Base-by-base conservation (phyloP, 768 basidiomycete genomes). In the Mycena venus region DNA sequence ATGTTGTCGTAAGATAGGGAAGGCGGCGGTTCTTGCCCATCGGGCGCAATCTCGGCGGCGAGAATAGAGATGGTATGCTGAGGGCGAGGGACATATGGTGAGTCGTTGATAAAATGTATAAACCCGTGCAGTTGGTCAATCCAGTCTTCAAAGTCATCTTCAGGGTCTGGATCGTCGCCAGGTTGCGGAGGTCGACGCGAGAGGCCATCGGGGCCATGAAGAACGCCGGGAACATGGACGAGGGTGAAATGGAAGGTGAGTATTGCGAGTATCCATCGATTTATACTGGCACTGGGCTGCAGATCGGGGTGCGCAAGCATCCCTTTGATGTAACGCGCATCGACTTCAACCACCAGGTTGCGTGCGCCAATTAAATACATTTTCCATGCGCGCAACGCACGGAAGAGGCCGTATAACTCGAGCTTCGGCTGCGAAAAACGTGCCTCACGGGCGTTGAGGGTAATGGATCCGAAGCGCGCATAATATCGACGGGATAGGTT, bases 241-340 rank as follows among this genome's bases (percentile, higher is more conserved):
- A n/a, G n/a, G n/a, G n/a, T n/a, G n/a, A n/a, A n/a, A n/a, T 81
- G 53, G 69, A 85, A 83, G 27, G 75, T 75, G 2, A 79, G 74
- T 12, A 84, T 83, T 12, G 61, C 74, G 0, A 73, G 73, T 29
- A 81, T 79, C 83, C 78, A 82, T 0, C 78, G 31, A 32, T 83
- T 82, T 6, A 83, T 78, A 2, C 72, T 58, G 0, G 77, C 73
- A 47, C 74, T 82, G 2, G 79, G 81, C 42, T 70, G 78, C 25
- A 74, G 51, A 68, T 79, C 78, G 2, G 74, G 84, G 23, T 80
- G 81, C 17, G 70, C 76, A 19, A 82, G 68, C 83, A 84, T 86
- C 2, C 83, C 86, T 25, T 79, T 77, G 36, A 87, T 81, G 67
- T 83, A 86, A 17, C 78, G 75, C 0, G 85, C 84, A 66, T 87